Base-by-base conservation (phyloP, 306 rosid genomes). In the Leucaena leucocephala region DNA sequence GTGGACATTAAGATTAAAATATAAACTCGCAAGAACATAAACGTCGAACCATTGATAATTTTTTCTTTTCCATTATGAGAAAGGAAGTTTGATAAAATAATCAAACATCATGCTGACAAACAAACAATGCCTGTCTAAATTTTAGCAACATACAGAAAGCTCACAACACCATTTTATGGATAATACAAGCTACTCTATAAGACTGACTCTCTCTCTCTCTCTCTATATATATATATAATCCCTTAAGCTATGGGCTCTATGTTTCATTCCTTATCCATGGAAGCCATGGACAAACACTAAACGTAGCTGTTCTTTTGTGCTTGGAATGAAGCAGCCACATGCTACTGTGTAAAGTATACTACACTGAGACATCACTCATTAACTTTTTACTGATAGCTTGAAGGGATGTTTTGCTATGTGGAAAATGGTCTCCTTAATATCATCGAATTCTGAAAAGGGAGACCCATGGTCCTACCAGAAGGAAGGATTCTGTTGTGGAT, bases 231-330 rank as follows among this genome's bases (percentile, higher is more conserved):
- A 52, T 52, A 17, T 52, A 52, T n/a, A 19, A 48, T 7, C 33
- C 5, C 52, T 45, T 68, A 8, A 19, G 40, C 71, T 66, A 40
- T 1, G 15, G 48, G 7, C 71, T 27, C 27, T n/a, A 17, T 66
- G 34, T 66, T 66, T 66, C 71, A 39, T 66, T 39, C 49, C 16
- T 40, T 9, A n/a, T 38, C 49, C 46, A 66, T 4, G 34, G 50
- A 27, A 66, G 65, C 80, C 48, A 55, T 36, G 43, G 66, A 49
- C 61, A 7, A 75, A 65, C 9, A 57, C 33, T 70, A 66, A 64
- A 76, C 52, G 7, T 57, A 50, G 79, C 55, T 72, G 55, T 67
- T 68, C 83, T 76, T 27, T 27, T 71, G 7, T n/a, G 67, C 79
- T 69, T 19, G 61, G 62, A n/a, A 34, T 40, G 79, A 64, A 74